Conservation (phyloP, 768 basidiomycete genomes). For the Clathrus columnatus region DNA sequence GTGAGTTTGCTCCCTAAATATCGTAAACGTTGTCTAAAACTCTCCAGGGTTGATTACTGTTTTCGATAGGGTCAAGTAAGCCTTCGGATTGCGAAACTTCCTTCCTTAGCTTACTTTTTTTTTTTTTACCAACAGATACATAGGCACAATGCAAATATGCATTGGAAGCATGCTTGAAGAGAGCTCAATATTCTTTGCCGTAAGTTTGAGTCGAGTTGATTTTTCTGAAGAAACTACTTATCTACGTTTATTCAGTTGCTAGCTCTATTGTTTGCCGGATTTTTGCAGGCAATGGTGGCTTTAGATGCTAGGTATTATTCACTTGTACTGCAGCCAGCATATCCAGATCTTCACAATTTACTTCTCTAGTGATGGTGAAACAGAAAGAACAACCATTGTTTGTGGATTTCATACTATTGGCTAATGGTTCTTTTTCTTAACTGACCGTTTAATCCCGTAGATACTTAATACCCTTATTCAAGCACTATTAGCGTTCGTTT, state of each 20-base stretch:
- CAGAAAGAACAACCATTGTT: conserved; percentile 44
- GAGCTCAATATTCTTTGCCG: conserved; percentile 85
- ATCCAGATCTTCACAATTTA: not conserved
- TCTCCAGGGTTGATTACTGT: conserved; percentile 63
- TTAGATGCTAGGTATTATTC: conserved; percentile 61
- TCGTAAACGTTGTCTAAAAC: not conserved
- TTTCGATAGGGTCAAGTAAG: conserved; percentile 74
- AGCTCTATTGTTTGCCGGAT: conserved; percentile 75
- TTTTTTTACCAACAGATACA: conserved; percentile 39
- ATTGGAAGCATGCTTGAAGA: conserved; percentile 89
- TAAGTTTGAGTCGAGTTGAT: conserved; percentile 25
- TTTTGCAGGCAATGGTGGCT: conserved; percentile 80
- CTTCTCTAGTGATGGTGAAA: conserved; percentile 50
- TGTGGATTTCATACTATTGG: conserved; percentile 14
- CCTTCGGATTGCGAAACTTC: too few species aligned
- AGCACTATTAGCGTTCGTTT: conserved; percentile 65
- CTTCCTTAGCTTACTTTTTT: too few species aligned
- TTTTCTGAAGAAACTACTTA: not conserved
- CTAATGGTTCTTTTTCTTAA: not conserved
- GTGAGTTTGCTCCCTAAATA: conserved; percentile 34
- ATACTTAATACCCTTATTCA: conserved; percentile 69
- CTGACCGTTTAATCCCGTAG: conserved; percentile 25
- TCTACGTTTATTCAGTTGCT: conserved; percentile 43
- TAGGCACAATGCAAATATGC: conserved; percentile 92
- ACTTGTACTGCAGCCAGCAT: not conserved